Percentiles rank a stretch among this genome's conserved stretches.
These are phyloP conservation scores for Ceratocystis albifundus DNA, from an alignment of 2,329 filamentous ascomycete species.

Conservation along the genomic window DNA sequence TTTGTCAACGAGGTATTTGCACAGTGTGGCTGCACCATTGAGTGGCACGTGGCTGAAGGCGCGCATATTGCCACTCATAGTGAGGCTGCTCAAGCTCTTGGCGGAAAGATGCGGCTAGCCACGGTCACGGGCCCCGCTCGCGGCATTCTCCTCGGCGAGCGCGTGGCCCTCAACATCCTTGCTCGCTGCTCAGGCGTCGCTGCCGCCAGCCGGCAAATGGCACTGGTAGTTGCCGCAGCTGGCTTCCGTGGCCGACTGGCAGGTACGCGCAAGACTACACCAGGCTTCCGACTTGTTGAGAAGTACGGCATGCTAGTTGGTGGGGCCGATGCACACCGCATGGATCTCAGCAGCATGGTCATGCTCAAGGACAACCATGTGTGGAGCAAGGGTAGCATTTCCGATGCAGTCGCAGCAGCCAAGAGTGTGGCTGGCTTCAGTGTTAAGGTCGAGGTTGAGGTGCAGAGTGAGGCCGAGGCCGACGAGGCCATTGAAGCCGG, in stretches of 20 bases:
- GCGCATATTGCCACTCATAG: conserved; percentile 50
- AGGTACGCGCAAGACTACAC: conserved; percentile 92
- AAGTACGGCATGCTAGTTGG: conserved; percentile 97
- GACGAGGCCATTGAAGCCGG: conserved; percentile 84
- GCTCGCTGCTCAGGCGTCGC: conserved; percentile 87
- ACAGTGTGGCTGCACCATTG: conserved; percentile 81
- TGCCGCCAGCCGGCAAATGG: conserved; percentile 49
- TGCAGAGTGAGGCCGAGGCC: conserved; percentile 75
- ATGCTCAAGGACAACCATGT: conserved; percentile 99
- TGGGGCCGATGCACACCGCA: conserved; percentile 80
- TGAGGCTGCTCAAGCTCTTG: conserved; percentile 31
- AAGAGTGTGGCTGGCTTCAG: conserved; percentile 77
- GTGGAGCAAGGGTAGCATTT: conserved; percentile 80
- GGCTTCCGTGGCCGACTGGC: conserved; percentile 80
- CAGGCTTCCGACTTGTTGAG: conserved; percentile 87
- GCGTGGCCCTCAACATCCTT: conserved; percentile 82
- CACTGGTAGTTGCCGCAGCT: conserved; percentile 45
- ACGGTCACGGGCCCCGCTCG: conserved; percentile 77
- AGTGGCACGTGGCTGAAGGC: conserved; percentile 78
- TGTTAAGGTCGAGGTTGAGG: conserved; percentile 88
- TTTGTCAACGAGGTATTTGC: conserved; percentile 92
- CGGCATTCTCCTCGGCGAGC: conserved; percentile 73
- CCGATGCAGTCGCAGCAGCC: conserved; percentile 71
- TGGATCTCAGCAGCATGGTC: conserved; percentile 87
- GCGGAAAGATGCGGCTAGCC: conserved; percentile 51